Base-by-base conservation (phyloP, 2,329 filamentous ascomycete genomes). In the Leptoxyphium fumago region DNA sequence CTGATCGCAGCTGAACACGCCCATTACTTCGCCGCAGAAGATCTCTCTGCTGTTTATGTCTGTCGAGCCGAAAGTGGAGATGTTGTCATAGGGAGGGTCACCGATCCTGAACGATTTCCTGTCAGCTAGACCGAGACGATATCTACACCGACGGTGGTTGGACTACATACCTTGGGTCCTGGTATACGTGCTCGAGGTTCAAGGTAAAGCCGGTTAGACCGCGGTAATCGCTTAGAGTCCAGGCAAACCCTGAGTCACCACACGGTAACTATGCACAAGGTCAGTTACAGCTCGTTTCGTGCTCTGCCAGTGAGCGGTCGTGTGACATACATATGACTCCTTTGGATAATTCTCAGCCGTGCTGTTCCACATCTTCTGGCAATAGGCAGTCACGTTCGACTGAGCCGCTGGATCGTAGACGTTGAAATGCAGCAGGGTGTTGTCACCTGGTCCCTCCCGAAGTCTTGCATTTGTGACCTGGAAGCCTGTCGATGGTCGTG, bases 341-440 rank as follows among this genome's bases (percentile, higher is more conserved):
- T 46, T 10, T 2, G 55, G 54, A 42, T 50, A 58, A 45, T 45
- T 49, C 14, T 29, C 36, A 10, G 51, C 46, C 30, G 29, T 42
- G 13, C 48, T 49, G 3, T 21, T 30, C 57, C 57, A 60, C 10
- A 44, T 30, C 11, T 45, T 52, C 7, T 40, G 43, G 50, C 58
- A 60, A 18, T 39, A 44, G 17, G 47, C 42, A n/a, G 46, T 54
- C 11, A 43, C 45, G 29, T 56, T 55, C 40, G 53, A 47, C 8
- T 58, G 49, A 18, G 55, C 51, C 39, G 57, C 52, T 17, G 57
- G 56, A 45, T 60, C 50, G 46, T 55, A 46, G 39, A 59, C 48
- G 14, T 42, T 50, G 51, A 60, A 60, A 14, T 7, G 29, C 40
- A 60, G 38, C 28, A 51, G 48, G 11, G 52, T 52, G 32, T 36